Evolutionary conservation across 164 flowering plant species (phyloP).

Genomic region (Magnolia sinica): DNA sequence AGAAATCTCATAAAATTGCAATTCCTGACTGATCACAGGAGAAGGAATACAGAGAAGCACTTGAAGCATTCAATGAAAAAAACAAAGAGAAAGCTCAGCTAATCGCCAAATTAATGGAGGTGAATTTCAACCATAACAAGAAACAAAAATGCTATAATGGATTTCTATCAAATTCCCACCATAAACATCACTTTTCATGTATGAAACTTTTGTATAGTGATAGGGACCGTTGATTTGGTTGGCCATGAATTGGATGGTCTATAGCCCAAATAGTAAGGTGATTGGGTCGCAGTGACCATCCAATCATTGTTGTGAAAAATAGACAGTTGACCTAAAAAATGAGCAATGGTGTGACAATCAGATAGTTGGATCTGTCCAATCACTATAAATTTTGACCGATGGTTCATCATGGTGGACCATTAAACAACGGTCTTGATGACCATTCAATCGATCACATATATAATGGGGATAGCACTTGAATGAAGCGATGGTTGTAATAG

Average conservation of each 20-base stretch:
- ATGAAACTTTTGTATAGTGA: neutral
- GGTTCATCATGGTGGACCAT: no score
- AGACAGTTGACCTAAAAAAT: no score
- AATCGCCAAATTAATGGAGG: constrained; percentile 77
- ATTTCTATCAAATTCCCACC: neutral
- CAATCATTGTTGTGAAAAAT: no score
- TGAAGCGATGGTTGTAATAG: no score
- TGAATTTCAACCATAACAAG: constrained; percentile 15
- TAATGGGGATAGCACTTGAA: no score
- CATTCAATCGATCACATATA: no score
- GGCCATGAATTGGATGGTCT: neutral
- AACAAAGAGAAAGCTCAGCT: constrained; percentile 76
- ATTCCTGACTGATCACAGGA: constrained; percentile 40
- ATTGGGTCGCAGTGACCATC: no score
- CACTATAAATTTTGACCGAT: no score
- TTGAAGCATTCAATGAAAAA: constrained; percentile 80
- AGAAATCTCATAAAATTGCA: neutral
- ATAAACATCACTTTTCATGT: neutral
- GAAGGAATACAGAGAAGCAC: constrained; percentile 79
- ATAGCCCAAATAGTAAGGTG: no score
- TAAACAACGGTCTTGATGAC: no score
- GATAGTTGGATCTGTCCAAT: no score
- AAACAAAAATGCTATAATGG: neutral
- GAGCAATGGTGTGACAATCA: no score
- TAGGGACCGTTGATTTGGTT: neutral